A percentile compares a stretch with the other conserved stretches of the same genome.
Evolutionary conservation across 306 rosid genomes (phyloP).

Genomic region (Cyamopsis tetragonoloba): DNA sequence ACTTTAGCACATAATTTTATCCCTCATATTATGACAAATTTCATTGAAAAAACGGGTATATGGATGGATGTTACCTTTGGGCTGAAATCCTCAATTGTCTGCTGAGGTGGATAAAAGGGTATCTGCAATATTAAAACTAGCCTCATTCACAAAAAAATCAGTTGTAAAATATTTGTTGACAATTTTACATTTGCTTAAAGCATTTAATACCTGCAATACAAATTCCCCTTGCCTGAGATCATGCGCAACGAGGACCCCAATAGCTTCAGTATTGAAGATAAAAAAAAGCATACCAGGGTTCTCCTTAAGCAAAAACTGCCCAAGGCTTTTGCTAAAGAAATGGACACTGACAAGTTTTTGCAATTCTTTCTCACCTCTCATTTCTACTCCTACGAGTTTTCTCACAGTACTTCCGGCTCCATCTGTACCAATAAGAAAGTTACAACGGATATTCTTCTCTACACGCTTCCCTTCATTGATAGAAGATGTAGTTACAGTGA

Average conservation of each 20-base stretch:
- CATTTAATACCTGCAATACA: constrained; percentile 76
- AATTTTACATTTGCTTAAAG: neutral
- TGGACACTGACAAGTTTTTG: constrained; percentile 91
- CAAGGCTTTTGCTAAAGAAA: constrained; percentile 81
- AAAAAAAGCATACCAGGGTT: constrained; percentile 95
- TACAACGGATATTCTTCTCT: constrained; percentile 57
- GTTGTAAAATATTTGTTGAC: neutral
- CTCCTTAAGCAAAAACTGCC: constrained; percentile 76
- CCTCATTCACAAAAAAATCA: constrained; percentile 28
- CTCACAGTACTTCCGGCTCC: constrained; percentile 90
- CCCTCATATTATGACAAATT: constrained; percentile 4
- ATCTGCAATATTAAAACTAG: constrained; percentile 50
- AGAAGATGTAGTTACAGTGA: constrained; percentile 56
- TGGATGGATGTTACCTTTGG: constrained; percentile 52
- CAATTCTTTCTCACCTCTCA: constrained; percentile 82
- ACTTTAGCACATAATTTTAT: constrained; percentile 7
- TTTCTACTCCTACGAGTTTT: constrained; percentile 69
- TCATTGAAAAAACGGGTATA: neutral
- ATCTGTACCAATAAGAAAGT: constrained; percentile 72
- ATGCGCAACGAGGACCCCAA: constrained; percentile 96
- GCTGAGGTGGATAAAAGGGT: constrained; percentile 97
- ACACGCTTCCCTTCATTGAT: constrained; percentile 47
- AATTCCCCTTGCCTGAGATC: constrained; percentile 95
- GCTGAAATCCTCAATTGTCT: constrained; percentile 66
- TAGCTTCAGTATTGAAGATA: constrained; percentile 81